These are phyloP conservation scores for Chimonanthus salicifolius DNA, from an alignment of 164 flowering plant species.

Conservation along the genomic window DNA sequence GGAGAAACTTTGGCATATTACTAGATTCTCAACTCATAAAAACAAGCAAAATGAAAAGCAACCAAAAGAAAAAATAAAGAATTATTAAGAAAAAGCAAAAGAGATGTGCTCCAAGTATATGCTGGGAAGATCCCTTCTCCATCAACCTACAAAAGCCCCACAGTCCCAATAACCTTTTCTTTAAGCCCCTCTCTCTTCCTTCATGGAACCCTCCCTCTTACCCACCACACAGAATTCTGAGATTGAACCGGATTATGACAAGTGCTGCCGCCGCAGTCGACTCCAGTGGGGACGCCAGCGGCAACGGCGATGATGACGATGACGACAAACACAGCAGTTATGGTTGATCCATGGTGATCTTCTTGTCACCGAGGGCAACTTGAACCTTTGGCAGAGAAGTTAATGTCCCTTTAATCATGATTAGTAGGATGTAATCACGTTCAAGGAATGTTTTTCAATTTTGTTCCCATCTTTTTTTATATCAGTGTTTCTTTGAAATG, in stretches of 20 bases:
- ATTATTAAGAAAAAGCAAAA: too few relatives aligned
- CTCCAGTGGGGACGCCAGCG: background rate
- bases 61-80: background rate
- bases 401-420: background rate
- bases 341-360: background rate
- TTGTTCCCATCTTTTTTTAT: too few relatives aligned
- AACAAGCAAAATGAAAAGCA: background rate
- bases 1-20: background rate
- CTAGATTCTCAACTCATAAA: background rate
- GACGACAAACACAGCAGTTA: background rate
- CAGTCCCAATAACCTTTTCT: background rate
- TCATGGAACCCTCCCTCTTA: background rate
- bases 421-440: background rate
- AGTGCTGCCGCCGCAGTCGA: background rate
- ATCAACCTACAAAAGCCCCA: background rate
- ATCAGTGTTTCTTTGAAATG: background rate
- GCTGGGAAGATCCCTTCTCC: constrained; percentile 1
- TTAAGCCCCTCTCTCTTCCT: background rate
- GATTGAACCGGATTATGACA: background rate
- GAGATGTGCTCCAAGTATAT: background rate
- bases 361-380: background rate
- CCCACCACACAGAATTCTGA: background rate
- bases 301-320: background rate
- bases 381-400: background rate
- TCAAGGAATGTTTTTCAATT: background rate